Evolutionary conservation across 2,329 filamentous ascomycete species (phyloP), one percentile per base, ranked within the genome.

Genomic region (Hypocrella siamensis): DNA sequence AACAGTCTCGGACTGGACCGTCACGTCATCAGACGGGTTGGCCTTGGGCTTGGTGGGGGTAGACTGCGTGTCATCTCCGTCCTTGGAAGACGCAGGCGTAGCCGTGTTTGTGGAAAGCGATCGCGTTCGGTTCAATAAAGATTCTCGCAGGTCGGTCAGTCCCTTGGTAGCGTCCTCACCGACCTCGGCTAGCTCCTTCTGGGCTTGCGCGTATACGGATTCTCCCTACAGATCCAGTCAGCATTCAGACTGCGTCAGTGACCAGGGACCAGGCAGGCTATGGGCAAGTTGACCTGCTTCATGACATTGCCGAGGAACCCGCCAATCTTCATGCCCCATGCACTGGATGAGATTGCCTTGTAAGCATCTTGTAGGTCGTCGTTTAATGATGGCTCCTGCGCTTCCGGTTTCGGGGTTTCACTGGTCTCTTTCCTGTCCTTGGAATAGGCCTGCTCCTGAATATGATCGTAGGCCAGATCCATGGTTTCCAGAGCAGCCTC

Each of bases 381-480:
- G 50, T 92, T 92, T 43, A 98, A 68, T 32, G 77, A 70, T 34
- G 58, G 52, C 25, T 26, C 35, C 41, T 63, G 56, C 42, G 61
- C 49, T 37, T 58, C 55, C 16, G 45, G 39, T 33, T 58, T 50
- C 30, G 61, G 50, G 29, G 54, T 53, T 27, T 60, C 56, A 27
- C 60, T 57, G 24, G 46, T 34, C 40, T 65, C 60, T 38, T 70
- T 61, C 37, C 63, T 49, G 35, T 75, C 64, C 45, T 73, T 68
- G 25, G 70, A 64, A 39, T 82, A 68, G 31, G 74, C 70, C 53
- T 90, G 78, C 61, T 93, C 84, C 52, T 84, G 77, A 47, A 96
- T 93, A 56, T 93, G 85, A 51, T 98, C 90, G 68, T 96, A 98
- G 28, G 86, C 86, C 49, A 92, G 67, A 70, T 98, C 90, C 90